phyloP scores from a whole-genome alignment of 2,329 filamentous ascomycete genomes.

The Rhinocladiella mackenziei region DNA sequence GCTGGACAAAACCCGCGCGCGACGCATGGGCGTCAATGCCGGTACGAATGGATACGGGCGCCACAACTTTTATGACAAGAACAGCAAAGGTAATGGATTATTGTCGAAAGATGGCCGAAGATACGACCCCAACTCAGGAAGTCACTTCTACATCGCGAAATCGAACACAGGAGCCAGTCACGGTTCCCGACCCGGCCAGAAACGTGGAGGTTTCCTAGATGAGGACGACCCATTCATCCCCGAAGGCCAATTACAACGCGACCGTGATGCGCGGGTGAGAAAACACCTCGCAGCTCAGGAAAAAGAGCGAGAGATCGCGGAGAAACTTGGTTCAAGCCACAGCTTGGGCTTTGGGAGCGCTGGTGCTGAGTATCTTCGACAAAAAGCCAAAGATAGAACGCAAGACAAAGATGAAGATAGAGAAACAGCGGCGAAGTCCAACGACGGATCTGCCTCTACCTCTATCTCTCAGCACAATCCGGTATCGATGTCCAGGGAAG shows the following conservation, averaged over 20 bases:
- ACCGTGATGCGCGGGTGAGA: conserved; percentile 43
- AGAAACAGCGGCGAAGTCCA: background rate
- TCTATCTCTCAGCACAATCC: no score
- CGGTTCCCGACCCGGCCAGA: background rate
- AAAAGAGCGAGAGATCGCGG: conserved; percentile 44
- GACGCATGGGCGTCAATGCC: conserved; percentile 74
- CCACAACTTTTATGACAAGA: conserved; percentile 38
- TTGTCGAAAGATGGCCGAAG: conserved; percentile 25
- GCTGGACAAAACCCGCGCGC: conserved; percentile 64
- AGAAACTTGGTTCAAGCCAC: conserved; percentile 35
- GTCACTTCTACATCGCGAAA: conserved; percentile 43
- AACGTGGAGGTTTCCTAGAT: background rate
- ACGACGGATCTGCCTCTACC: background rate
- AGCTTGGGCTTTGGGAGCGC: conserved; percentile 32
- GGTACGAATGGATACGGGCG: conserved; percentile 53
- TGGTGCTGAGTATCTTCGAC: conserved; percentile 45
- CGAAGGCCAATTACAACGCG: conserved; percentile 38
- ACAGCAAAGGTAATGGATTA: conserved; percentile 23
- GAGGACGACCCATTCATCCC: conserved; percentile 40
- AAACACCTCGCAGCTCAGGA: conserved; percentile 42
- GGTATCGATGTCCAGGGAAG: no score
- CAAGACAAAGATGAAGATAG: background rate
- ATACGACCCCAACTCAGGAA: conserved; percentile 41
- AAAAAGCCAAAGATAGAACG: conserved; percentile 13
- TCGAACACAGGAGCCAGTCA: conserved; percentile 16